phyloP scores from a whole-genome alignment of 1,284 basidiomycete genomes.

The Cutaneotrichosporon cavernicola region DNA sequence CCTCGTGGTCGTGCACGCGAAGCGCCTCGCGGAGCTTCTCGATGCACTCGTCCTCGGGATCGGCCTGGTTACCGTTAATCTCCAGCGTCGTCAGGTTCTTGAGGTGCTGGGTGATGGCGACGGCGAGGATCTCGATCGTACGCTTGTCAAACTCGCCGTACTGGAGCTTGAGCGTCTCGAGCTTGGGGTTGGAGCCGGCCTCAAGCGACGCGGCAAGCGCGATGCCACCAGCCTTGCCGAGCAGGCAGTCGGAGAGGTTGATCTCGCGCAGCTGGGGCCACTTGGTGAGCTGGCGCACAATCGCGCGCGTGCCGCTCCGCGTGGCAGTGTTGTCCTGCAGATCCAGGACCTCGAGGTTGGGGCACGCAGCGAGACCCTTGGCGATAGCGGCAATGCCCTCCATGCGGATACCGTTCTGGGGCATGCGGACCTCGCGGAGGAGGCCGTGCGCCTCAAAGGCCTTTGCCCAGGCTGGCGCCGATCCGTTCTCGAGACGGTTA shows the following conservation, averaged over 20 bases:
- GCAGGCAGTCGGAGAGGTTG: constrained; percentile 89
- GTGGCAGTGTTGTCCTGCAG: constrained; percentile 96
- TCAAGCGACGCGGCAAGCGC: constrained; percentile 63
- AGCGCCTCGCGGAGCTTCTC: constrained; percentile 65
- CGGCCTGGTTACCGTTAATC: constrained; percentile 81
- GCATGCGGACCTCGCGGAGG: constrained; percentile 83
- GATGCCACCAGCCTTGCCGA: constrained; percentile 65
- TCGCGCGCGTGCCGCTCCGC: constrained; percentile 66
- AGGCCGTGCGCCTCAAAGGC: constrained; percentile 79
- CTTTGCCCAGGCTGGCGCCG: constrained; percentile 76
- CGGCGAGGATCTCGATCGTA: constrained; percentile 67
- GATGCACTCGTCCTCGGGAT: constrained; percentile 75
- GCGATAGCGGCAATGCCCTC: constrained; percentile 84
- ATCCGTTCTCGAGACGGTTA: constrained; percentile 91
- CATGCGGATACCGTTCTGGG: constrained; percentile 96
- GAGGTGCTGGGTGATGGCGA: constrained; percentile 64
- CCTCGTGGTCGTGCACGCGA: constrained; percentile 72
- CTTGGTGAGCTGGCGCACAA: constrained; percentile 67
- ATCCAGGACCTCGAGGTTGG: constrained; percentile 73
- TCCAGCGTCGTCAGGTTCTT: constrained; percentile 66
- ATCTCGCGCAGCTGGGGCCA: constrained; percentile 75
- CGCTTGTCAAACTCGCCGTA: constrained; percentile 82
- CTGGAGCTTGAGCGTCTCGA: constrained; percentile 76
- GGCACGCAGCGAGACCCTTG: constrained; percentile 69
- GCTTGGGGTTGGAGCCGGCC: constrained; percentile 67